Evolutionary conservation across 2,329 filamentous ascomycete genomes (phyloP).

Genomic region (Lachnellula cervina): DNA sequence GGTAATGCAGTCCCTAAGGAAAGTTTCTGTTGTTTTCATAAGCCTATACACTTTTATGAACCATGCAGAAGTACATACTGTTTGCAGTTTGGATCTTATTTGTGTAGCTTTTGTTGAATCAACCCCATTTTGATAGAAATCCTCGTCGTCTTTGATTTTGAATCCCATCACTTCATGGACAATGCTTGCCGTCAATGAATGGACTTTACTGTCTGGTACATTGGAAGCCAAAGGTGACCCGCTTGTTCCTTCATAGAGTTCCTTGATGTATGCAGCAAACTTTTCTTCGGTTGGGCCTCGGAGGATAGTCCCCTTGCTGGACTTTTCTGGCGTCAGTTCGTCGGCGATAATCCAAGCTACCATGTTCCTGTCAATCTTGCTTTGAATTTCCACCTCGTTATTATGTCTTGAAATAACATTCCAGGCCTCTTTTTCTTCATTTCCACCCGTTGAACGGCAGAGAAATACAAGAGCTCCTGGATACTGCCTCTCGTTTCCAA

Average conservation of each 20-base stretch:
- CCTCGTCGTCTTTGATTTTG: conserved; percentile 34
- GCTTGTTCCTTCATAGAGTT: conserved; percentile 37
- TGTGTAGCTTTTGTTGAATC: conserved; percentile 42
- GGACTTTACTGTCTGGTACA: conserved; percentile 33
- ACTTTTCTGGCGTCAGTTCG: conserved; percentile 44
- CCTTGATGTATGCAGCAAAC: conserved; percentile 43
- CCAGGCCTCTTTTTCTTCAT: conserved; percentile 39
- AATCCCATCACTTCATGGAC: conserved; percentile 33
- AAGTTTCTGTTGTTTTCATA: background rate
- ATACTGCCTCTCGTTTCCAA: conserved; percentile 52
- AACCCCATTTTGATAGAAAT: conserved; percentile 54
- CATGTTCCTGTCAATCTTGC: conserved; percentile 46
- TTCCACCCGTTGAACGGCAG: conserved; percentile 26
- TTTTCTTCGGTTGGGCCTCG: conserved; percentile 45
- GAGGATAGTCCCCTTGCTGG: conserved; percentile 58
- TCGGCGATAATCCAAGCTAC: conserved; percentile 37
- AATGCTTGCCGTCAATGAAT: conserved; percentile 29
- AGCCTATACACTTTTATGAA: background rate
- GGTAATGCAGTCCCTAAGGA: conserved; percentile 36
- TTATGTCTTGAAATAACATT: conserved; percentile 45
- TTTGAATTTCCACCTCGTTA: conserved; percentile 43
- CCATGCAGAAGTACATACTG: conserved; percentile 7
- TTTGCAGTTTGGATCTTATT: conserved; percentile 13
- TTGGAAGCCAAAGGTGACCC: conserved; percentile 1
- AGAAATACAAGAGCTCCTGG: conserved; percentile 54